Conservation (phyloP, 768 basidiomycete genomes). For the Hortiboletus campestris region DNA sequence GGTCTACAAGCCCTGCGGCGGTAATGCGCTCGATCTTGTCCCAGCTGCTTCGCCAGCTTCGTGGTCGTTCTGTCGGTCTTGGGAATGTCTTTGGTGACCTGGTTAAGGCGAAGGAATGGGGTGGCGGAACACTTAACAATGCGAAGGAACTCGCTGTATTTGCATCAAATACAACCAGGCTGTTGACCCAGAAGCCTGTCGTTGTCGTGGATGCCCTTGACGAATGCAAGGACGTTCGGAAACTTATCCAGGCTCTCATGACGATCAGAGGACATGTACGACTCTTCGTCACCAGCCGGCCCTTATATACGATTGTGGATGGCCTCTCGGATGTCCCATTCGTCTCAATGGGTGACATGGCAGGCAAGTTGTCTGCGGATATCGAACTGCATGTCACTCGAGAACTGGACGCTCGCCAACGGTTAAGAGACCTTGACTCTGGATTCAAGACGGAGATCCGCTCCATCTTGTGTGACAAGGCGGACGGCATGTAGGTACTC, state of each 20-base stretch:
- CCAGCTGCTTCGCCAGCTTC: constrained; percentile 1
- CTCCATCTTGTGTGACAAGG: background rate
- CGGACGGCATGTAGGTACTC: background rate
- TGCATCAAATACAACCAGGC: background rate
- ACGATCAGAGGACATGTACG: background rate
- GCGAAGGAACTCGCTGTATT: background rate
- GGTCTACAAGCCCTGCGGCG: background rate
- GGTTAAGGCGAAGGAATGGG: background rate
- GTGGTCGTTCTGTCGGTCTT: background rate
- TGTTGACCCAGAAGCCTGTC: background rate
- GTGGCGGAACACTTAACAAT: background rate
- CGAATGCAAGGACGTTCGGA: background rate
- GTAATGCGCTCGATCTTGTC: constrained; percentile 1
- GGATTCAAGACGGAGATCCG: background rate
- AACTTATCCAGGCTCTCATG: background rate
- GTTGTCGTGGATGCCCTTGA: constrained; percentile 8
- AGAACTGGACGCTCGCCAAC: constrained; percentile 1
- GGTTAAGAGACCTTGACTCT: background rate
- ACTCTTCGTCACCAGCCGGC: constrained; percentile 2
- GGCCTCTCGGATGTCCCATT: background rate
- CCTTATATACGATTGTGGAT: background rate
- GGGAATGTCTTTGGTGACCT: background rate
- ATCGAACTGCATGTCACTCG: background rate
- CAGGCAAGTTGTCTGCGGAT: background rate
- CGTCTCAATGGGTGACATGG: constrained; percentile 1